Conservation (phyloP, 306 rosid species). For the Luffa acutangula region DNA sequence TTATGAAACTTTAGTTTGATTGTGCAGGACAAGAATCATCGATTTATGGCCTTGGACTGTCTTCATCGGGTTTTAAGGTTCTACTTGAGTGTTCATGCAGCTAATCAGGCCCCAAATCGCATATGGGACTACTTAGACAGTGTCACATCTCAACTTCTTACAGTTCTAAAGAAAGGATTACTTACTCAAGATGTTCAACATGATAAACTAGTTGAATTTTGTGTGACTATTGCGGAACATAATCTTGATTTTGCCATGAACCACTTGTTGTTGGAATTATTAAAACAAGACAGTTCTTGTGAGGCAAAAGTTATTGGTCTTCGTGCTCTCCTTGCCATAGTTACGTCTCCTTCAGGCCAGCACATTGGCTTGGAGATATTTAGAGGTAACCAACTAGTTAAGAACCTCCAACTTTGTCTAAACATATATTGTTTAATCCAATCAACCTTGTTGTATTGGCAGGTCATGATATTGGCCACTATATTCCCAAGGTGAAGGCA, state of each 20-base stretch:
- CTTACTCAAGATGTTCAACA: slow-evolving; percentile 98
- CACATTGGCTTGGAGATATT: slow-evolving; percentile 76
- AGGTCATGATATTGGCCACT: slow-evolving; percentile 93
- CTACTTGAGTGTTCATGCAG: slow-evolving; percentile 88
- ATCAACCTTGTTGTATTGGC: slow-evolving; percentile 25
- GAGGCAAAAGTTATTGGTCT: slow-evolving; percentile 99
- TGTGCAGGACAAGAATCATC: slow-evolving; percentile 93
- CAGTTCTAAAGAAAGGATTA: slow-evolving; percentile 86
- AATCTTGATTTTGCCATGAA: slow-evolving; percentile 98
- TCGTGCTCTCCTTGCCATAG: slow-evolving; percentile 94
- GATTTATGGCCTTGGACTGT: slow-evolving; percentile 97
- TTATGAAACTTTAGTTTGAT: slow-evolving; percentile 29
- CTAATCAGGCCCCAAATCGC: slow-evolving; percentile 74
- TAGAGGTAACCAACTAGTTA: slow-evolving; percentile 45
- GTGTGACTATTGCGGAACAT: slow-evolving; percentile 96
- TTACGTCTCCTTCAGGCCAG: slow-evolving; percentile 77
- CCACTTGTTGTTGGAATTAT: slow-evolving; percentile 90
- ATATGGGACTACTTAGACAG: slow-evolving; percentile 97
- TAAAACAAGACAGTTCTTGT: slow-evolving; percentile 87
- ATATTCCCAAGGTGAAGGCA: slow-evolving; percentile 91
- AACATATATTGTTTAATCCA: slow-evolving; percentile 9
- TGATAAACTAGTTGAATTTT: slow-evolving; percentile 95
- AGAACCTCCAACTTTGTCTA: not conserved
- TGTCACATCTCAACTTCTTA: slow-evolving; percentile 84
- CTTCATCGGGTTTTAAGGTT: slow-evolving; percentile 96